These are phyloP conservation scores for Orychophragmus violaceus DNA, from an alignment of 345 rosid genomes.

Conservation along the genomic window DNA sequence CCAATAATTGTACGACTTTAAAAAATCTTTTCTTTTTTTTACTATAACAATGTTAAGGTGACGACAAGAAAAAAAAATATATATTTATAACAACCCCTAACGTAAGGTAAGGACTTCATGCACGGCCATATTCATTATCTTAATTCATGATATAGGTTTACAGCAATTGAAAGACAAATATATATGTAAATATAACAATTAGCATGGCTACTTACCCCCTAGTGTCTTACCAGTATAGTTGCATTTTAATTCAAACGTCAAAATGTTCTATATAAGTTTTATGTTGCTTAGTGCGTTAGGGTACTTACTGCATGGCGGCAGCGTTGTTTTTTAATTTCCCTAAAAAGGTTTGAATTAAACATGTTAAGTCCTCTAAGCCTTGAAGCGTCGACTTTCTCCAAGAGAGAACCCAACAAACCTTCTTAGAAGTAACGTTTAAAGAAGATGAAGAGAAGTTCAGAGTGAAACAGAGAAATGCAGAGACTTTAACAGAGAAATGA, in stretches of 20 bases:
- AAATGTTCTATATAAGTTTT: neutral
- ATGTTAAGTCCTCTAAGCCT: no score
- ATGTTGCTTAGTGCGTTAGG: neutral
- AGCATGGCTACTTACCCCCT: neutral
- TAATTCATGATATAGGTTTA: neutral
- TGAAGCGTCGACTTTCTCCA: no score
- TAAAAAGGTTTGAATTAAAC: no score
- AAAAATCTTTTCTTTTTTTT: no score
- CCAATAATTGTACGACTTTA: neutral
- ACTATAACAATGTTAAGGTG: neutral
- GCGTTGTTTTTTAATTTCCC: no score
- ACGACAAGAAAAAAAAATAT: conserved; percentile 1
- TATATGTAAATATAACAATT: neutral
- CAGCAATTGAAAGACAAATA: neutral
- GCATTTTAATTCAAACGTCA: neutral
- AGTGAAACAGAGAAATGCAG: no score
- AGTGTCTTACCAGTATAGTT: neutral
- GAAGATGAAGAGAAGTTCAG: no score
- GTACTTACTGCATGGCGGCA: neutral
- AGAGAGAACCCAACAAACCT: no score
- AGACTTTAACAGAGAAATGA: no score
- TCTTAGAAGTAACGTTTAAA: no score
- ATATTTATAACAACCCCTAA: conserved; percentile 12
- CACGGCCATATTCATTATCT: conserved; percentile 9
- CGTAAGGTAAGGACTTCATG: conserved; percentile 23